Evolutionary conservation across 2,329 filamentous ascomycete genomes (phyloP).

Genomic region (Orbilia oligospora): DNA sequence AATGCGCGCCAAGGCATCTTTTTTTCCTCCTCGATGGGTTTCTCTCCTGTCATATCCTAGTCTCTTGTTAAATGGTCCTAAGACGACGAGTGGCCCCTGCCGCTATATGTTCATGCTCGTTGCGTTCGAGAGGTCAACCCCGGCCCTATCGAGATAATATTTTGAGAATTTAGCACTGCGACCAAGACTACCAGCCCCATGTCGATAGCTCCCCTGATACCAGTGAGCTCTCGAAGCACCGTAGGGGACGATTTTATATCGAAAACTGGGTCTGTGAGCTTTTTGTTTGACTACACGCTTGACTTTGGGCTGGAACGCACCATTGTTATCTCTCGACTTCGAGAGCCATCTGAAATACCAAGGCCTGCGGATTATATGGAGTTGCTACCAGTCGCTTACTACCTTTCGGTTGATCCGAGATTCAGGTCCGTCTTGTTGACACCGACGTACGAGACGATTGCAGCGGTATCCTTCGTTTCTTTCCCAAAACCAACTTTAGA

Average conservation of each 20-base stretch:
- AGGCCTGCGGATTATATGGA: slow-evolving; percentile 50
- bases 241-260: slow-evolving; percentile 47
- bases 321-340: slow-evolving; percentile 51
- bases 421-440: slow-evolving; percentile 50
- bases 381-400: slow-evolving; percentile 53
- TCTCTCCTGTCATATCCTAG: neutral
- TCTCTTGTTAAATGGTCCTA: neutral
- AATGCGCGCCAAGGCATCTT: neutral
- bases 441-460: slow-evolving; percentile 45
- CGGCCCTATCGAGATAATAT: neutral
- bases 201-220: slow-evolving; percentile 28
- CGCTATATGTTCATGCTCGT: neutral
- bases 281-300: slow-evolving; percentile 55
- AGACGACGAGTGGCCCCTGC: neutral
- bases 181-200: slow-evolving; percentile 7
- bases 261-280: slow-evolving; percentile 30
- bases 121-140: slow-evolving; percentile 6
- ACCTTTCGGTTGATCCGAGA: slow-evolving; percentile 57
- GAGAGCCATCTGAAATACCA: slow-evolving; percentile 56
- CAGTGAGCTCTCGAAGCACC: slow-evolving; percentile 40
- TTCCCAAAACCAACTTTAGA: slow-evolving; percentile 51
- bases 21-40: neutral
- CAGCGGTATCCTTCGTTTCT: slow-evolving; percentile 52
- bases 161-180: neutral
- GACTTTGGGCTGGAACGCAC: slow-evolving; percentile 57